These are phyloP conservation scores for Pyrenochaeta sp. DNA, from an alignment of 2,329 filamentous ascomycete genomes.

Conservation along the genomic window DNA sequence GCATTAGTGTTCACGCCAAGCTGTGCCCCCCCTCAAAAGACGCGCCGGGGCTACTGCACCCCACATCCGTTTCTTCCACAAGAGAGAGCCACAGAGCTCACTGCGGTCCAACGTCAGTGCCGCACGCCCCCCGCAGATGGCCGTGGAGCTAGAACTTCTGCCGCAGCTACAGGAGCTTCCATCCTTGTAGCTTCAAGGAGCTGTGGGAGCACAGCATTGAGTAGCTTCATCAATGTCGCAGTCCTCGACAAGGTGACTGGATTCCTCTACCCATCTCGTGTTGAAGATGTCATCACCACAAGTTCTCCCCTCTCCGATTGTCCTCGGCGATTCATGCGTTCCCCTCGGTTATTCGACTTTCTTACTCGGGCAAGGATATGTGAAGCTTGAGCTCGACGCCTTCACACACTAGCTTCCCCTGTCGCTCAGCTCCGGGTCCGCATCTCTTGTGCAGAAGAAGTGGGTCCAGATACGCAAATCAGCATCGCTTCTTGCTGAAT, in stretches of 20 bases:
- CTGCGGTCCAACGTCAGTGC: constrained; percentile 24
- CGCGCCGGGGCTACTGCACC: constrained; percentile 37
- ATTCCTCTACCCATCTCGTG: neutral
- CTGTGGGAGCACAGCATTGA: constrained; percentile 21
- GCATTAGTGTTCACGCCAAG: constrained; percentile 35
- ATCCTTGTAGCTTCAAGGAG: constrained; percentile 13
- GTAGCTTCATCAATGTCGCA: constrained; percentile 1
- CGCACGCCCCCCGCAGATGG: constrained; percentile 28
- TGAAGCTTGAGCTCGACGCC: constrained; percentile 16
- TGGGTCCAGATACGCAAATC: constrained; percentile 22
- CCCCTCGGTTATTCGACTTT: neutral
- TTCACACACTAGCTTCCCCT: constrained; percentile 3
- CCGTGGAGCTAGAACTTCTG: constrained; percentile 16
- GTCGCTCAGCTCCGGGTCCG: constrained; percentile 33
- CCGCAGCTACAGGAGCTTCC: constrained; percentile 17
- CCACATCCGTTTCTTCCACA: constrained; percentile 43
- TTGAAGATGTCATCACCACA: neutral
- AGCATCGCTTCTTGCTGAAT: constrained; percentile 22
- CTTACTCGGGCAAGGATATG: constrained; percentile 2
- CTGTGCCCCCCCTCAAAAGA: constrained; percentile 26
- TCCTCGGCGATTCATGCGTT: neutral
- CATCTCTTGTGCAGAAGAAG: constrained; percentile 27
- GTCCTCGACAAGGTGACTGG: neutral
- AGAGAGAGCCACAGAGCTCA: constrained; percentile 5
- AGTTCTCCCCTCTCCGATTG: neutral